Conservation (phyloP, 495 filamentous ascomycete species). For the Aspergillus mulundensis region DNA sequence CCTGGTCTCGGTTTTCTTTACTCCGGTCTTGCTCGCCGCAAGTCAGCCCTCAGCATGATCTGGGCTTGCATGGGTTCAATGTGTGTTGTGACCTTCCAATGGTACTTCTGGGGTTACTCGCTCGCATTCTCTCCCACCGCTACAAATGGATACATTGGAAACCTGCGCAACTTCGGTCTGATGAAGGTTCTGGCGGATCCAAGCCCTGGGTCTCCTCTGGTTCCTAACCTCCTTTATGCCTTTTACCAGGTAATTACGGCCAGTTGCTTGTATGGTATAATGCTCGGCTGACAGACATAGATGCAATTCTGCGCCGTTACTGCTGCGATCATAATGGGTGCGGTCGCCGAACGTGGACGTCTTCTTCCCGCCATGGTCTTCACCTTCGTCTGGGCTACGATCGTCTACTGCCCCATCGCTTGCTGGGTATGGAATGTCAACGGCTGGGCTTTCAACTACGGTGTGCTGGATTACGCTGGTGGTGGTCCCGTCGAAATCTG, state of each 20-base stretch:
- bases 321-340: slow-evolving; percentile 87
- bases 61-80: slow-evolving; percentile 65
- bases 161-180: slow-evolving; percentile 61
- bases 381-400: slow-evolving; percentile 89
- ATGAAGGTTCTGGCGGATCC: slow-evolving; percentile 61
- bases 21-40: slow-evolving; percentile 60
- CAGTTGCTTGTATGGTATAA: neutral
- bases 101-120: slow-evolving; percentile 74
- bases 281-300: slow-evolving; percentile 37
- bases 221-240: slow-evolving; percentile 60
- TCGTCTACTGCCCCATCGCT: slow-evolving; percentile 94
- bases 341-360: slow-evolving; percentile 89
- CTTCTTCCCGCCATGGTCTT: slow-evolving; percentile 95
- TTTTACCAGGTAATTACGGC: slow-evolving; percentile 59
- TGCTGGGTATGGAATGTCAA: slow-evolving; percentile 96
- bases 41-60: slow-evolving; percentile 66
- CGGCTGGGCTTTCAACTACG: slow-evolving; percentile 89
- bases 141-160: slow-evolving; percentile 64
- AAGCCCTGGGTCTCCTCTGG: slow-evolving; percentile 58
- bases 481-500: slow-evolving; percentile 97
- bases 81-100: slow-evolving; percentile 66
- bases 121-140: slow-evolving; percentile 62
- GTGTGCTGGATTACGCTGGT: slow-evolving; percentile 93
- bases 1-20: slow-evolving; percentile 69
- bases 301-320: slow-evolving; percentile 96